Evolutionary conservation across 257 asterid species (phyloP).

Genomic region (Verbena officinalis): DNA sequence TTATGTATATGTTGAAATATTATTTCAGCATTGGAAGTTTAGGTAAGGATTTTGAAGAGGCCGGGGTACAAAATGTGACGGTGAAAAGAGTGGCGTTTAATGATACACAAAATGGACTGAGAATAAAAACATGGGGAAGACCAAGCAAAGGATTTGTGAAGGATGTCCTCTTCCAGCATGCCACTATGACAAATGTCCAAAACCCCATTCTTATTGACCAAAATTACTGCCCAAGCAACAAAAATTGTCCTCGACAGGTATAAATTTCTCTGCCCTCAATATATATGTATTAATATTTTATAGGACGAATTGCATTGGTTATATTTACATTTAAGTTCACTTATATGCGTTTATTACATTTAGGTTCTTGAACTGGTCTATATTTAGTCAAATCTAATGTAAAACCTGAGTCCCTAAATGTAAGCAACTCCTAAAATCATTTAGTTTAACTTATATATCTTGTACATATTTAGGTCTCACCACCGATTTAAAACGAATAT

Average conservation of each 20-base stretch:
- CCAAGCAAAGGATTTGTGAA: constrained; percentile 63
- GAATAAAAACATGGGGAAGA: constrained; percentile 67
- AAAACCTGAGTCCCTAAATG: too few relatives aligned
- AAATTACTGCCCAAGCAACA: constrained; percentile 53
- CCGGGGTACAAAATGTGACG: constrained; percentile 61
- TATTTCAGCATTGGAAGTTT: constrained; percentile 64
- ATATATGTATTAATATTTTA: not conserved
- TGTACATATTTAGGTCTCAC: too few relatives aligned
- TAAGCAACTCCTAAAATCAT: too few relatives aligned
- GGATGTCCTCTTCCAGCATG: constrained; percentile 51
- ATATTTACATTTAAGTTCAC: too few relatives aligned
- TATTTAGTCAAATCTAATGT: too few relatives aligned
- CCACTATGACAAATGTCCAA: constrained; percentile 52
- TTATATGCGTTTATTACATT: too few relatives aligned
- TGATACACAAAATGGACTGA: constrained; percentile 55
- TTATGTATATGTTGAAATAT: not conserved
- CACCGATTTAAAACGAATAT: too few relatives aligned
- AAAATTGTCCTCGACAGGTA: constrained; percentile 61
- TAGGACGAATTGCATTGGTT: too few relatives aligned
- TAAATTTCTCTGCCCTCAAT: not conserved
- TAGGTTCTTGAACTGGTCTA: too few relatives aligned
- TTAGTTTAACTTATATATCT: too few relatives aligned
- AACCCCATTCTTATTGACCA: constrained; percentile 74
- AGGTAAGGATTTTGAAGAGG: constrained; percentile 50
- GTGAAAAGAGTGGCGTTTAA: constrained; percentile 40